Evolutionary conservation across 768 basidiomycete species (phyloP), one percentile per base, ranked within the genome.

Genomic region (Guyanaporus albipodus): DNA sequence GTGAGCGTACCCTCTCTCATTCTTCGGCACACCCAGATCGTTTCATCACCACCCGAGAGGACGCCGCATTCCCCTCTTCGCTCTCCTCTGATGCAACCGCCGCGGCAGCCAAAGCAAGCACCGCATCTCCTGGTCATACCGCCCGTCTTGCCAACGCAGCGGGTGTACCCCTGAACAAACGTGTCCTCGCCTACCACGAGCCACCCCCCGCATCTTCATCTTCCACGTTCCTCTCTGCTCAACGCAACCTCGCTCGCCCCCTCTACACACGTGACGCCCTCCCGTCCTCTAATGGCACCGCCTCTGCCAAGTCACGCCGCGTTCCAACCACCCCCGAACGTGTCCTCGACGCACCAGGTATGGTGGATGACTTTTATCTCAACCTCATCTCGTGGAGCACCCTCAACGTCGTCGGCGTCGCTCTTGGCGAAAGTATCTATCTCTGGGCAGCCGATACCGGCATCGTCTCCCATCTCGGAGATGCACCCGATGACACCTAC

Each of bases 361-460:
- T 89, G 76, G 76, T 83, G 9, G 92, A 98, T 55, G 96, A 99
- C 66, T 99, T 95, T 66, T 99, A 99, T 62, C 81, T 99, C 60
- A 99, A 98, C 65, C 74, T 99, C 42, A 66, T 97, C 42, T 78
- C 85, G 15, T 99, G 96, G 96, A 87, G 87, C 28, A 77, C 76
- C 33, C 79, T 79, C 54, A 97, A 98, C 65, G 70, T 83, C 22
- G 82, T 99, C 10, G 93, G 88, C 2, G 94, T 99, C 45, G 95
- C 88, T 0, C 78, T 99, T 10, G 88, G 83, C 36, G 82, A 87
- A 34, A 77, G 77, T 38, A 92, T 88, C 2, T 99, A 95, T 68
- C 81, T 96, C 46, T 99, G 95, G 95, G 85, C 80, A 53, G 95
- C 94, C 2, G 90, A 93, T 58, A 83, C 86, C 0, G 95, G 95